Base-by-base conservation (phyloP, 768 basidiomycete species). In the Lactarius hatsudake region DNA sequence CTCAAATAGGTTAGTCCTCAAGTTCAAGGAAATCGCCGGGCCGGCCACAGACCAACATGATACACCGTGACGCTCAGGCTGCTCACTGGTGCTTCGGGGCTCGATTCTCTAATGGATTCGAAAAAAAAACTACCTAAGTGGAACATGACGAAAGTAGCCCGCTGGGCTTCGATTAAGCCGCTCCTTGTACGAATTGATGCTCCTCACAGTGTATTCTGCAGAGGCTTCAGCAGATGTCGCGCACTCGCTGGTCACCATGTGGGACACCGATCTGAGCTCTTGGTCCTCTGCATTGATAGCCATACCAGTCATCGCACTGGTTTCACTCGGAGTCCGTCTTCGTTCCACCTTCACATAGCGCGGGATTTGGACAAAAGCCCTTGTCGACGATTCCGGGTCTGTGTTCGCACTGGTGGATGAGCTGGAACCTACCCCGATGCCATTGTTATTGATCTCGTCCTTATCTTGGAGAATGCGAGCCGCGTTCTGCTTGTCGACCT, bases 171-270 rank as follows among this genome's bases (percentile, higher is more conserved):
- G 64, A 42, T 61, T 51, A 43, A 65, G 59, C 15, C 64, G 58
- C 38, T 65, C 64, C 42, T 65, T 65, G 30, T 54, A 60, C 2
- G 64, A 65, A 34, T 54, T 28, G 20, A 65, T 53, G 17, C 59
- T 60, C 28, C 13, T 60, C 3, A 65, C 59, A 1, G 64, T 65
- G 51, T 65, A 65, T 30, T 65, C 64, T 34, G 51, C 64, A 17
- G 64, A 65, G 30, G 9, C 40, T 45, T 43, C 64, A 61, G 64
- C 64, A 34, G 64, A 65, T 26, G 64, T 65, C 23, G 51, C 64
- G 48, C 64, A 43, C 23, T 65, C 59, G 17, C 59, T 65, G 15
- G 28, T 48, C 51, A 60, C 17, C 28, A 34, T 12, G 28, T 60
- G 38, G 13, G 57, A 53, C 48, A 55, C 59, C 9, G 64, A 60